phyloP scores from a whole-genome alignment of 805 yeast genomes.

The Metschnikowia picachoensis region DNA sequence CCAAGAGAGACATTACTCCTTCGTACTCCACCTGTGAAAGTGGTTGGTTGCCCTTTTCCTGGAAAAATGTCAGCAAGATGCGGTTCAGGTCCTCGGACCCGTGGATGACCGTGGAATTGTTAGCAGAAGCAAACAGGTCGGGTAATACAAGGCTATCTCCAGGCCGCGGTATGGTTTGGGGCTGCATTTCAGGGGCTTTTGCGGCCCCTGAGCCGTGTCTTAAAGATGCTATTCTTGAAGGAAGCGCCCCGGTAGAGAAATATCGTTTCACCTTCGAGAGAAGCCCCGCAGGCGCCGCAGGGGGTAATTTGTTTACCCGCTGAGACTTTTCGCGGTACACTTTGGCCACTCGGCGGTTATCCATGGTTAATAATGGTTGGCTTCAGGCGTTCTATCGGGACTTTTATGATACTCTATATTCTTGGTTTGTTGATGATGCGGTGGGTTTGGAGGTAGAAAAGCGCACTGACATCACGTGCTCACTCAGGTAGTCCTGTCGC shows the following conservation, averaged over 20 bases:
- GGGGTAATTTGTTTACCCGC: constrained; percentile 21
- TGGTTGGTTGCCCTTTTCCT: constrained; percentile 71
- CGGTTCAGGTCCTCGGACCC: constrained; percentile 40
- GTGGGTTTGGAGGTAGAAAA: not conserved
- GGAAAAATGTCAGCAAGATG: constrained; percentile 64
- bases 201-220: not conserved
- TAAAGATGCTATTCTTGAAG: constrained; percentile 2
- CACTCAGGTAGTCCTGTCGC: not conserved
- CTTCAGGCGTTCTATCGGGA: too few relatives aligned
- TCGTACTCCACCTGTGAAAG: constrained; percentile 71
- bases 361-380: constrained; percentile 21
- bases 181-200: not conserved
- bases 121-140: constrained; percentile 9
- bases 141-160: constrained; percentile 12
- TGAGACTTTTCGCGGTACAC: constrained; percentile 24
- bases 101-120: constrained; percentile 10
- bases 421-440: not conserved
- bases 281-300: constrained; percentile 22
- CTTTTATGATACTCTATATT: not conserved
- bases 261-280: constrained; percentile 28
- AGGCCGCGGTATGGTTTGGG: not conserved
- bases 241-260: constrained; percentile 17
- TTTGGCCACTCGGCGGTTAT: constrained; percentile 32
- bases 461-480: not conserved
- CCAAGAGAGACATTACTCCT: constrained; percentile 66